These are phyloP conservation scores for Exophiala spinifera DNA, from an alignment of 2,329 filamentous ascomycete genomes.

Conservation along the genomic window DNA sequence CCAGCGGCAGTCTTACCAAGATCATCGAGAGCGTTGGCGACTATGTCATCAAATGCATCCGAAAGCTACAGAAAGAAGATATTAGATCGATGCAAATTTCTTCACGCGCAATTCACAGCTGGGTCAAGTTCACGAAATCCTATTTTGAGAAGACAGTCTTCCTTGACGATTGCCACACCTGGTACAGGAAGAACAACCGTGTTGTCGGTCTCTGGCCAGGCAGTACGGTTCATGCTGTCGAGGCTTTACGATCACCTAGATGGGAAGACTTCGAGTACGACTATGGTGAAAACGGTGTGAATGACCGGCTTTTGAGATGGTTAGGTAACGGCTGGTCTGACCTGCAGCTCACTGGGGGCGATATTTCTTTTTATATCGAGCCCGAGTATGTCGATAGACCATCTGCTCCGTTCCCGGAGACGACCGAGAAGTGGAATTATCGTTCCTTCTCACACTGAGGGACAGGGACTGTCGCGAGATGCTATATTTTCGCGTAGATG, in stretches of 20 bases:
- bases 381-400: constrained; percentile 10
- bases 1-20: neutral
- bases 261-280: constrained; percentile 45
- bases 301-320: constrained; percentile 30
- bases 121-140: neutral
- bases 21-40: constrained; percentile 14
- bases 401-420: neutral
- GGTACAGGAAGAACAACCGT: constrained; percentile 42
- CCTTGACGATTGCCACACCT: constrained; percentile 7
- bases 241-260: constrained; percentile 39
- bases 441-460: constrained; percentile 2
- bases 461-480: too few species aligned
- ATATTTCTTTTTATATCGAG: neutral
- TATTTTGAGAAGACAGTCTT: constrained; percentile 18
- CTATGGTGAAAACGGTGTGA: constrained; percentile 28
- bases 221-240: constrained; percentile 47
- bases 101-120: neutral
- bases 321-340: constrained; percentile 26
- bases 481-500: too few species aligned
- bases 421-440: constrained; percentile 4
- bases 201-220: constrained; percentile 50
- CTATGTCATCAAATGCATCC: constrained; percentile 16
- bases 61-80: constrained; percentile 14
- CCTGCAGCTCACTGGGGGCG: too few species aligned
- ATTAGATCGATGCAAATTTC: constrained; percentile 8